Conservation (phyloP, 441 rosid genomes). For the Viola pubescens region DNA sequence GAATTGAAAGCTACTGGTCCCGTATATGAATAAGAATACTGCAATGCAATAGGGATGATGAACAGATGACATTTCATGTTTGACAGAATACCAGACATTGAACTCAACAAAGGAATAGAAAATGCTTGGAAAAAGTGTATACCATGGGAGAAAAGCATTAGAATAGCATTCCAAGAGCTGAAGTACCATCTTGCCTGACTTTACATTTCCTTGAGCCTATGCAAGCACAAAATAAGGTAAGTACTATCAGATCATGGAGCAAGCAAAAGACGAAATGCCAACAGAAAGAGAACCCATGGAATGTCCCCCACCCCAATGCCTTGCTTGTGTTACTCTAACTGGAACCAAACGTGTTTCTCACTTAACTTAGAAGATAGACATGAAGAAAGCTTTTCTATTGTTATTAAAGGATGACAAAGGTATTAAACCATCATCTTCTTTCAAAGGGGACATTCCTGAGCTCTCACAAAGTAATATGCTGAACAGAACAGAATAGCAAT, state of each 20-base stretch:
- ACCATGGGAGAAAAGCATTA: slow-evolving; percentile 71
- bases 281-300: slow-evolving; percentile 4
- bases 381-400: background rate
- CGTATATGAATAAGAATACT: background rate
- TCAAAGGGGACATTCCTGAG: slow-evolving; percentile 13
- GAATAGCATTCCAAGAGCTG: slow-evolving; percentile 75
- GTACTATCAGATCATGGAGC: background rate
- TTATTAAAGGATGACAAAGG: background rate
- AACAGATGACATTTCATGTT: background rate
- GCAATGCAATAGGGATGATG: no score
- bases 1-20: background rate
- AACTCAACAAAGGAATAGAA: slow-evolving; percentile 6
- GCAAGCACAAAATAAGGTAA: slow-evolving; percentile 17
- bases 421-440: slow-evolving; percentile 10
- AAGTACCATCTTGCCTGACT: slow-evolving; percentile 36
- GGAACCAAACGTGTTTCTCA: slow-evolving; percentile 1
- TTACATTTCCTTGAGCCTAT: slow-evolving; percentile 52
- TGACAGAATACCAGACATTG: slow-evolving; percentile 1
- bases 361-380: slow-evolving; percentile 6
- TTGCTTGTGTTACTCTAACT: background rate
- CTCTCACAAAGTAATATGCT: slow-evolving; percentile 9
- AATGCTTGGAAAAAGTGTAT: slow-evolving; percentile 20
- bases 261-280: background rate
- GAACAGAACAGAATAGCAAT: background rate
- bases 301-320: background rate